Evolutionary conservation across 2,329 filamentous ascomycete genomes (phyloP).

Genomic region (Sporothrix globosa): DNA sequence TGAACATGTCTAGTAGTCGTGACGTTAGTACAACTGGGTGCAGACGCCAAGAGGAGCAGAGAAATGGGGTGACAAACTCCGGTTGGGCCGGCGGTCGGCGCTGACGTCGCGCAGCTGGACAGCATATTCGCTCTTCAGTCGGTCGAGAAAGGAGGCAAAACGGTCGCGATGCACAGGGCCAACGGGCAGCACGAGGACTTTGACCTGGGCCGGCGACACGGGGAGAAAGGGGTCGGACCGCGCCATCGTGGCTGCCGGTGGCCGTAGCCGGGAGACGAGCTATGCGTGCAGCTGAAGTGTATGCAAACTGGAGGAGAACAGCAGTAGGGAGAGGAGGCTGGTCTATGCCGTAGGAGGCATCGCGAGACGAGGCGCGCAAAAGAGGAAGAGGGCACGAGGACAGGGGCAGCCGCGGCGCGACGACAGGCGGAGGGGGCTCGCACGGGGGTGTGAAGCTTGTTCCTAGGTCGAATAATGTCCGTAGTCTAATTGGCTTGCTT

Average conservation of each 20-base stretch:
- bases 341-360: slow-evolving; percentile 29
- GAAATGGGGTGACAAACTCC: slow-evolving; percentile 63
- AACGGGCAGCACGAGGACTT: slow-evolving; percentile 82
- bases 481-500: neutral
- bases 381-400: slow-evolving; percentile 12
- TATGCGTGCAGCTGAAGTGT: too few relatives aligned
- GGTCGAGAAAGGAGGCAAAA: slow-evolving; percentile 76
- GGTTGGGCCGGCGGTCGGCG: slow-evolving; percentile 79
- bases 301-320: neutral
- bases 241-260: slow-evolving; percentile 33
- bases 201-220: slow-evolving; percentile 87
- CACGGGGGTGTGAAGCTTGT: neutral
- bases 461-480: neutral
- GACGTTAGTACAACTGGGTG: slow-evolving; percentile 27
- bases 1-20: slow-evolving; percentile 76
- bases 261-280: neutral
- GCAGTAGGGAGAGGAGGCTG: neutral
- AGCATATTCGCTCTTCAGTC: slow-evolving; percentile 77
- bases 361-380: slow-evolving; percentile 16
- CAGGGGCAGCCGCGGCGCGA: neutral
- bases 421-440: slow-evolving; percentile 1
- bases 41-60: neutral
- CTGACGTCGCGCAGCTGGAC: slow-evolving; percentile 85
- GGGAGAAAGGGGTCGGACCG: slow-evolving; percentile 81
- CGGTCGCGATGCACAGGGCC: slow-evolving; percentile 81